Base-by-base conservation (phyloP, 2,329 filamentous ascomycete species). In the Neofusicoccum umdonicola region DNA sequence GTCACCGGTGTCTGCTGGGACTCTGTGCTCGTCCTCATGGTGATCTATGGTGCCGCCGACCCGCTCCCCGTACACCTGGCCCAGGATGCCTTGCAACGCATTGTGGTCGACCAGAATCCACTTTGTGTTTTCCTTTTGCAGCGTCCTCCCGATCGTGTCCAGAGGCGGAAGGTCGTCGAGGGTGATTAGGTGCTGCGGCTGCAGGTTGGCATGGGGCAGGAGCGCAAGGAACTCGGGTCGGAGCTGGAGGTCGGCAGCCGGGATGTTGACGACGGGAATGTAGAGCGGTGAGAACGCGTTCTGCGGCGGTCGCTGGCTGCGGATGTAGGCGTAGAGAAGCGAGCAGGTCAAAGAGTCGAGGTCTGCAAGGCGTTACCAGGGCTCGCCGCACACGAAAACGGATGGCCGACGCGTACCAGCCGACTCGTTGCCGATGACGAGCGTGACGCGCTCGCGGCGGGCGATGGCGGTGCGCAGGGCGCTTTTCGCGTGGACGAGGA, bases 81-180 rank as follows among this genome's bases (percentile, higher is more conserved):
- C 84, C 15, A 94, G 79, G 13, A 77, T 71, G 0, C 90, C 90
- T 5, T 89, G 88, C 54, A 92, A 80, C 0, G 81, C 83, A 73
- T 95, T 95, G 80, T 95, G 92, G 77, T 95, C 91, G 3, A 95
- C 90, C 1, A 95, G 80, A 17, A 92, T 78, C 90, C 90, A 93
- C 57, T 80, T 81, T 1, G 89, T 89, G 52, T 86, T 83, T 31
- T 84, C 80, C 0, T 86, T 81, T 0, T 75, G 70, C 11, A 90
- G 73, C 63, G 70, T 68, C 35, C 70, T 63, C 1, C 81, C 80
- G 0, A 85, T 79, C n/a, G 83, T 81, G 3, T 80, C 81, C 13
- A 86, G 74, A 9, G 83, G 71, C 4, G 82, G 81, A 0, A 89
- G 73, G 67, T 89, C 87, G 67, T 84, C 82, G 3, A 88, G 76